Percentiles rank a stretch among this genome's conserved stretches.
Evolutionary conservation across 2,329 filamentous ascomycete genomes (phyloP).

Genomic region (Arthrocladium fulminans): DNA sequence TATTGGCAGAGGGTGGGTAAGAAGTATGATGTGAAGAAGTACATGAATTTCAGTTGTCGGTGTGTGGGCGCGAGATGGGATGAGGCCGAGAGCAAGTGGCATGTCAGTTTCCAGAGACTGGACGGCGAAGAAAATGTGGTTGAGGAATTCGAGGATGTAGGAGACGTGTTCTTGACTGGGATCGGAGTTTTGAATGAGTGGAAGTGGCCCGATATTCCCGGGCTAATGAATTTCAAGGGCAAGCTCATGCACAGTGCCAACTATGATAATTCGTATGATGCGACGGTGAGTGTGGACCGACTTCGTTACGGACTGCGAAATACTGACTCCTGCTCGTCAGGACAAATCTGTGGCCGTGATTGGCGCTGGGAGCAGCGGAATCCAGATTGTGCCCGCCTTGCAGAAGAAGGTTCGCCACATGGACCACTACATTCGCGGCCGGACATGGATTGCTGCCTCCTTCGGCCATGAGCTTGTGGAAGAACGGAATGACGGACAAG

Average conservation of each 20-base stretch:
- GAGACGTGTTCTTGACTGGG: conserved; percentile 49
- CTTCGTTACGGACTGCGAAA: neutral
- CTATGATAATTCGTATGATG: conserved; percentile 24
- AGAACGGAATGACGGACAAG: conserved; percentile 20
- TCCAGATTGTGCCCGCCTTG: conserved; percentile 37
- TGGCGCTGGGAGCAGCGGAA: conserved; percentile 54
- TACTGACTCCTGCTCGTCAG: conserved; percentile 13
- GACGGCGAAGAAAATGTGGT: conserved; percentile 4
- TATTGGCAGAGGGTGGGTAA: conserved; percentile 19
- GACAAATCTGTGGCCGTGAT: conserved; percentile 47
- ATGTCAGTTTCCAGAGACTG: conserved; percentile 10
- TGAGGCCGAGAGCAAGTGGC: conserved; percentile 21
- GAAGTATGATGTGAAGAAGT: conserved; percentile 22
- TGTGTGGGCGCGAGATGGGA: conserved; percentile 22
- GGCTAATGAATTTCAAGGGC: conserved; percentile 25
- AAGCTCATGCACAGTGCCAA: conserved; percentile 26
- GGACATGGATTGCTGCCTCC: conserved; percentile 25
- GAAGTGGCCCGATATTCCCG: conserved; percentile 28
- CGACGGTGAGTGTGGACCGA: conserved; percentile 11
- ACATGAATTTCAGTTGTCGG: conserved; percentile 24
- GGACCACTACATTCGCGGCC: conserved; percentile 24
- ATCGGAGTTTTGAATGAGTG: conserved; percentile 52
- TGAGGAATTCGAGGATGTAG: conserved; percentile 24
- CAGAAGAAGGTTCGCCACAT: conserved; percentile 23
- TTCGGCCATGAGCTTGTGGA: conserved; percentile 20